Percentiles rank a stretch among this genome's conserved stretches.
phyloP scores from a whole-genome alignment of 2,329 filamentous ascomycete species.

The Pestalotiopsis sp. region DNA sequence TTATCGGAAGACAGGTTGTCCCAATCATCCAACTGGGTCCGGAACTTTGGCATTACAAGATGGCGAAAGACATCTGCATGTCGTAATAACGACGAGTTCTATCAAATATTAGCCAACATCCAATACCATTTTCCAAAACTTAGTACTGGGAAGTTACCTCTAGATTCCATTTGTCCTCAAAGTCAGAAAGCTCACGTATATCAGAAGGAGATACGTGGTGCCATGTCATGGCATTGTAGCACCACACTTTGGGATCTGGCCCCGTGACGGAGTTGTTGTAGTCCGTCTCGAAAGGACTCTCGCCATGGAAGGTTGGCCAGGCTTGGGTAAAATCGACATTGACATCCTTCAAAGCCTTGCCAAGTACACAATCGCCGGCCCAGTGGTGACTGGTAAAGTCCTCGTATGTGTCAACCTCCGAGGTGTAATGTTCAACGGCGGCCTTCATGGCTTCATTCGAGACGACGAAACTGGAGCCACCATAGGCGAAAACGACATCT shows the following conservation, averaged over 20 bases:
- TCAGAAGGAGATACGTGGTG: slow-evolving; percentile 48
- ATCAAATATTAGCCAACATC: neutral
- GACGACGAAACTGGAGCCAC: slow-evolving; percentile 55
- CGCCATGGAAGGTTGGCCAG: slow-evolving; percentile 46
- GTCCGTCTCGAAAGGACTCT: slow-evolving; percentile 42
- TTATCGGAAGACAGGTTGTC: slow-evolving; percentile 31
- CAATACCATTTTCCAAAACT: neutral
- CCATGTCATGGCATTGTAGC: slow-evolving; percentile 50
- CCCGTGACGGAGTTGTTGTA: slow-evolving; percentile 43
- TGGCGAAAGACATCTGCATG: slow-evolving; percentile 31
- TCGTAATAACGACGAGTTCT: slow-evolving; percentile 28
- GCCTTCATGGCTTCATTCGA: slow-evolving; percentile 51
- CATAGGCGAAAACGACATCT: slow-evolving; percentile 53
- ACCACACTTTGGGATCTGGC: slow-evolving; percentile 47
- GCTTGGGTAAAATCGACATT: slow-evolving; percentile 45
- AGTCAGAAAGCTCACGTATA: slow-evolving; percentile 43
- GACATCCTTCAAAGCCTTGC: slow-evolving; percentile 46
- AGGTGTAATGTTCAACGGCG: slow-evolving; percentile 42
- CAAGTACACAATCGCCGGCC: slow-evolving; percentile 53
- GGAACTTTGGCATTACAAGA: slow-evolving; percentile 26
- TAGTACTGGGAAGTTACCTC: slow-evolving; percentile 20
- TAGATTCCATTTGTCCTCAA: slow-evolving; percentile 41
- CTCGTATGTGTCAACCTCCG: slow-evolving; percentile 45
- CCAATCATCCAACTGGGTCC: slow-evolving; percentile 27
- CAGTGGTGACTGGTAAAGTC: slow-evolving; percentile 47